Evolutionary conservation across 345 rosid species (phyloP), one percentile per base, ranked within the genome.

Genomic region (Euphorbia peplus): DNA sequence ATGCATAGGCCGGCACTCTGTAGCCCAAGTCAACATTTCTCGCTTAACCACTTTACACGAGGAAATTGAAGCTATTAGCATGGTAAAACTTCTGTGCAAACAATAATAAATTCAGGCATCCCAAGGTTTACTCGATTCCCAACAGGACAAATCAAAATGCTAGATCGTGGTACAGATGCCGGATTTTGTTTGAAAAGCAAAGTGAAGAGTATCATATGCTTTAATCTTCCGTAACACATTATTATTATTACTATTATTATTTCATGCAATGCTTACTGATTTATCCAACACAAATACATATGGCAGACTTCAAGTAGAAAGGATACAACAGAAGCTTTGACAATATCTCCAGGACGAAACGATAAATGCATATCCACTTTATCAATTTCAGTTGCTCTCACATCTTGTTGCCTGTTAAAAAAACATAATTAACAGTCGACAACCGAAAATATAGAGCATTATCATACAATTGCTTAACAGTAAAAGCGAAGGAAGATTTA

Each of bases 241-340:
- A 60, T 56, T 42, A n/a, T n/a, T n/a, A n/a, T n/a, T n/a, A n/a
- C n/a, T n/a, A n/a, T n/a, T n/a, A 28, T 44, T 8, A 44, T 44
- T 44, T 44, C 18, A 29, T 18, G 19, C 15, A n/a, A 44, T 14
- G 26, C 28, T n/a, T n/a, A 58, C 37, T 21, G 63, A 64, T 57
- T 8, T 35, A 44, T 39, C 15, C 25, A 9, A 56, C 18, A 35
- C 66, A 69, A 66, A 18, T 53, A n/a, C n/a, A n/a, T n/a, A 53
- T n/a, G 22, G 16, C 52, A 54, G 21, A 46, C 56, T 59, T 70
- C 59, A 76, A 75, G 25, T 25, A 35, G 48, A 59, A 81, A 90
- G 92, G 96, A 87, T 93, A 90, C 96, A 41, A 91, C 97, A 50
- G 81, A n/a, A 75, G 97, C 97, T 83, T 81, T 86, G 78, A 93